Percentiles rank a stretch among this genome's conserved stretches.
These are phyloP conservation scores for Rhodotorula sp. DNA, from an alignment of 1,284 basidiomycete genomes.

Conservation along the genomic window DNA sequence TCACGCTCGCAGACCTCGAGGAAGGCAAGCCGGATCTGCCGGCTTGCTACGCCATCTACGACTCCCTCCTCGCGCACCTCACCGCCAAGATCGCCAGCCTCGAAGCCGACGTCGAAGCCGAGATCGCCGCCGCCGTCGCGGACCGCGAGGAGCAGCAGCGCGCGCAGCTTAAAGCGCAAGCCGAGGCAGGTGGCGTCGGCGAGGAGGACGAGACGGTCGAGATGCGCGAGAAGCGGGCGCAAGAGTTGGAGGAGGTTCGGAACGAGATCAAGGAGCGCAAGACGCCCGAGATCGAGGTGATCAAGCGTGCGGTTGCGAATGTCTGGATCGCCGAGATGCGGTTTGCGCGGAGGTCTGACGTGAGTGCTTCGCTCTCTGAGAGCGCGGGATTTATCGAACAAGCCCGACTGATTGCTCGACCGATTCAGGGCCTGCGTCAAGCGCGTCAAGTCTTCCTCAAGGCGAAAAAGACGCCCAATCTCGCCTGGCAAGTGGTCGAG, in stretches of 20 bases:
- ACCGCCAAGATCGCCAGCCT: conserved; percentile 70
- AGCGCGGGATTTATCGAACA: too few relatives aligned
- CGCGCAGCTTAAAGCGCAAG: conserved; percentile 29
- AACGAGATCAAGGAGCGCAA: conserved; percentile 47
- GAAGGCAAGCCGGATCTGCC: conserved; percentile 56
- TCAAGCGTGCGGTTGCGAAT: conserved; percentile 55
- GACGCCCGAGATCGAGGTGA: conserved; percentile 54
- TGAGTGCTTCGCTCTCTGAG: too few relatives aligned
- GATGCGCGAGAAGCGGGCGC: conserved; percentile 54
- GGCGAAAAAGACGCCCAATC: conserved; percentile 79
- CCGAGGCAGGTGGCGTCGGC: conserved; percentile 47
- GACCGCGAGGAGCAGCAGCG: conserved; percentile 44
- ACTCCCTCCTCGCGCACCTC: conserved; percentile 68
- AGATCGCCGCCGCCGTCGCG: conserved; percentile 52
- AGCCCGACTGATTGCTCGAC: too few relatives aligned
- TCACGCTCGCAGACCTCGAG: conserved; percentile 80
- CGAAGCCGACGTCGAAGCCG: conserved; percentile 58
- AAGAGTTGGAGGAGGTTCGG: conserved; percentile 51
- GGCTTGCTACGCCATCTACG: conserved; percentile 52
- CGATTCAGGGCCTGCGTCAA: conserved; percentile 68
- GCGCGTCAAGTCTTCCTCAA: conserved; percentile 77
- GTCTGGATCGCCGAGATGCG: conserved; percentile 86
- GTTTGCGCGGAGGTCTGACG: conserved; percentile 78
- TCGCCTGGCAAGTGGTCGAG: conserved; percentile 92
- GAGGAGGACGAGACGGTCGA: conserved; percentile 45